phyloP scores from a whole-genome alignment of 139 green algal species.

The Monoraphidium neglectum region DNA sequence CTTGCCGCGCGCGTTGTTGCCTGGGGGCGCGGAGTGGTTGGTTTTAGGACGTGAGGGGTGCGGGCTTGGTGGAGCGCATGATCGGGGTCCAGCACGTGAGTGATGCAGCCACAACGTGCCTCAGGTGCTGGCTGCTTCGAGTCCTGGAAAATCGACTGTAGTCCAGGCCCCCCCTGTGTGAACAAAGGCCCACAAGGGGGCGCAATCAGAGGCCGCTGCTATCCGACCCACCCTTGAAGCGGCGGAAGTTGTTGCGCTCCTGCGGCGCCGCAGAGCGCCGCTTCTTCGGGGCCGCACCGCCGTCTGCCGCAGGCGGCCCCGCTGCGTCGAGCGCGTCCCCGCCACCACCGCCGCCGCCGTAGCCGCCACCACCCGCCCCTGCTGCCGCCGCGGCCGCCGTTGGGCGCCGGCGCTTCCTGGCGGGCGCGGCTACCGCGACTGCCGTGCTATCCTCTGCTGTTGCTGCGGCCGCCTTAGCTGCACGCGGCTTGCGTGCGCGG shows the following conservation, averaged over 20 bases:
- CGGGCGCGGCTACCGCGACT: not conserved
- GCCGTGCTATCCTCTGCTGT: not conserved
- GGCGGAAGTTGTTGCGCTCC: constrained; percentile 22
- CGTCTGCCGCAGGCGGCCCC: not conserved
- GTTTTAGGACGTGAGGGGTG: not conserved
- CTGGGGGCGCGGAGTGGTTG: not conserved
- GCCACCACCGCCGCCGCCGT: not conserved
- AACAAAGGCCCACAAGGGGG: not conserved
- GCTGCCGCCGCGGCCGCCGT: not conserved
- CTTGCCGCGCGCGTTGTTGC: not conserved
- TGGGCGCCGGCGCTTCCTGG: not conserved
- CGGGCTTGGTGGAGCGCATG: not conserved
- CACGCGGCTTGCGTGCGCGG: no score
- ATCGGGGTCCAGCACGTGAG: not conserved
- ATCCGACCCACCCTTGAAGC: constrained; percentile 9
- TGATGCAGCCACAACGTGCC: not conserved
- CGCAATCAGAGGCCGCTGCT: not conserved
- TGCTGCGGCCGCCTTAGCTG: no score
- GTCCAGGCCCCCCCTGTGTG: not conserved
- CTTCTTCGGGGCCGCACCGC: not conserved
- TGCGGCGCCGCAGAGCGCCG: constrained; percentile 2
- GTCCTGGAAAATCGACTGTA: not conserved
- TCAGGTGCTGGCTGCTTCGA: not conserved
- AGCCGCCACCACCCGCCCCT: not conserved
- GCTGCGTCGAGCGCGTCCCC: not conserved